Conservation (phyloP, 2,329 filamentous ascomycete genomes). For the Pyrenochaeta sp. region DNA sequence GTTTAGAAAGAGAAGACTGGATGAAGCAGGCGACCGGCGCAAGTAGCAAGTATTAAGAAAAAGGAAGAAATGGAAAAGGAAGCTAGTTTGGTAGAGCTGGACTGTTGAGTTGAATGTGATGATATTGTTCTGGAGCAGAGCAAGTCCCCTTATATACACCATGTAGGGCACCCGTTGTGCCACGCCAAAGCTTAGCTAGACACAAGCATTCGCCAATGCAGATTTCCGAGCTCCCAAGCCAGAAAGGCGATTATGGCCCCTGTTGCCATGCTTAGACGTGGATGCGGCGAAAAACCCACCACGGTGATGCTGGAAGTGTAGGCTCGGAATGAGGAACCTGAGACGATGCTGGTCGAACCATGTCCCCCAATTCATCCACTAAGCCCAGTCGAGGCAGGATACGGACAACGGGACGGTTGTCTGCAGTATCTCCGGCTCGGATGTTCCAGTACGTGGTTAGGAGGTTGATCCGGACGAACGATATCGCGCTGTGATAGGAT, state of each 20-base stretch:
- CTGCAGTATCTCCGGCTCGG: constrained; percentile 22
- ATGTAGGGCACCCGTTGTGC: not conserved
- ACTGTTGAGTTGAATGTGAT: constrained; percentile 37
- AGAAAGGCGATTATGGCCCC: constrained; percentile 3
- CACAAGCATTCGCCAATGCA: constrained; percentile 37
- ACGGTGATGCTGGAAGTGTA: constrained; percentile 33
- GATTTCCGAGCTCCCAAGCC: constrained; percentile 13
- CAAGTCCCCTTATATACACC: constrained; percentile 38
- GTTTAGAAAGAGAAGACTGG: constrained; percentile 12
- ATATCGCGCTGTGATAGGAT: constrained; percentile 20
- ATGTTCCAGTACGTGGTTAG: constrained; percentile 8
- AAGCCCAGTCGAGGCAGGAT: constrained; percentile 16
- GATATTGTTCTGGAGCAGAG: constrained; percentile 19
- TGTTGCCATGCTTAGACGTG: constrained; percentile 23
- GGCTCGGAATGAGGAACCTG: constrained; percentile 22
- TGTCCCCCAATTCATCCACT: constrained; percentile 15
- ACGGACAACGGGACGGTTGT: constrained; percentile 27
- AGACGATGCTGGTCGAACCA: constrained; percentile 41
- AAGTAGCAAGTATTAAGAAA: constrained; percentile 39
- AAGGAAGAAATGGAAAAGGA: constrained; percentile 23
- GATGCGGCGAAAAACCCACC: constrained; percentile 11
- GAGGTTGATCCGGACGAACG: constrained; percentile 24
- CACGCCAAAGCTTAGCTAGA: constrained; percentile 38
- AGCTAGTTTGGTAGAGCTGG: constrained; percentile 40
- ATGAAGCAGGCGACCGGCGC: constrained; percentile 49